phyloP scores from a whole-genome alignment of 2,329 filamentous ascomycete genomes.

The Coniella lustricola region DNA sequence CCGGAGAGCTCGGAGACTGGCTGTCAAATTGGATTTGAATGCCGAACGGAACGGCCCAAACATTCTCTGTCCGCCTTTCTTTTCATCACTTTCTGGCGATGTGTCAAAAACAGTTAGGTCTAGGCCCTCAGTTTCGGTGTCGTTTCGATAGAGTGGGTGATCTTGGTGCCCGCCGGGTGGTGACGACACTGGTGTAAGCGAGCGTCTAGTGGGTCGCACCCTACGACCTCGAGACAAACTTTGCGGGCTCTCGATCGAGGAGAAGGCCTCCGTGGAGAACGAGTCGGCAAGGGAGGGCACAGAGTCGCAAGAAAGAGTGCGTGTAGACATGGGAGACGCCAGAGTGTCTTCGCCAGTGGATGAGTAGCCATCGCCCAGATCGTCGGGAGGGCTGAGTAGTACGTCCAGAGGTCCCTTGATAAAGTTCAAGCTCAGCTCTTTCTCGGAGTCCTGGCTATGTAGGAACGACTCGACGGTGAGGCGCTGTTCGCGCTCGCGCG shows the following conservation, averaged over 20 bases:
- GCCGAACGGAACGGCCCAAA: constrained; percentile 46
- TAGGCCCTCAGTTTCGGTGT: constrained; percentile 35
- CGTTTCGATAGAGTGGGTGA: constrained; percentile 41
- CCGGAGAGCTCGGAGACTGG: constrained; percentile 56
- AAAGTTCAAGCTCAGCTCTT: constrained; percentile 49
- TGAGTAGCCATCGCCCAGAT: constrained; percentile 41
- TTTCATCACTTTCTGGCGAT: constrained; percentile 25
- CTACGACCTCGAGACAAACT: constrained; percentile 36
- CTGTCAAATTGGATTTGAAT: constrained; percentile 64
- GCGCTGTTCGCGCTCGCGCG: constrained; percentile 26
- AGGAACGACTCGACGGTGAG: constrained; percentile 53
- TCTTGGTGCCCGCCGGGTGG: constrained; percentile 44
- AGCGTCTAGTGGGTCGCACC: constrained; percentile 38
- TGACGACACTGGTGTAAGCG: constrained; percentile 49
- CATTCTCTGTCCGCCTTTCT: constrained; percentile 19
- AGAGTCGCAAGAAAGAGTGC: constrained; percentile 53
- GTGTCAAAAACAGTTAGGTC: constrained; percentile 40
- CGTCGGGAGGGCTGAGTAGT: constrained; percentile 54
- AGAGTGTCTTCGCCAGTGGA: constrained; percentile 45
- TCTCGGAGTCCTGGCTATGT: constrained; percentile 48
- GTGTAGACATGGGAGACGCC: constrained; percentile 45
- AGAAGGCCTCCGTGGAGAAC: constrained; percentile 40
- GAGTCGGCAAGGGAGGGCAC: constrained; percentile 54
- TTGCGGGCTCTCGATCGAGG: constrained; percentile 42
- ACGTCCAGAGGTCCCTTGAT: constrained; percentile 51